phyloP scores from a whole-genome alignment of 2,329 filamentous ascomycete genomes.

The Pseudogymnoascus sp. region DNA sequence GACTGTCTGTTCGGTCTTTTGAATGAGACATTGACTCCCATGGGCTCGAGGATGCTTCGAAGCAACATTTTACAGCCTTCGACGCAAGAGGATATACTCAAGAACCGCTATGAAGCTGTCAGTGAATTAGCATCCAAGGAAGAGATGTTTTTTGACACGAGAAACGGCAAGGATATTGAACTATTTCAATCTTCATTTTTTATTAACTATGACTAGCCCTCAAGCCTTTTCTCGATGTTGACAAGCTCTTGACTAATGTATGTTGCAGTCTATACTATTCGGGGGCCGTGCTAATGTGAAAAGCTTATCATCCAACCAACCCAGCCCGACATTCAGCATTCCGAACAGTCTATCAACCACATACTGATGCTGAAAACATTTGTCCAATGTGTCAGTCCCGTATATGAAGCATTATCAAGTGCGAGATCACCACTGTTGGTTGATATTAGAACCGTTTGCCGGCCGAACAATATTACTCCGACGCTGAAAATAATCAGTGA shows the following conservation, averaged over 20 bases:
- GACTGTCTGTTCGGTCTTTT: constrained; percentile 78
- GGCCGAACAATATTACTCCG: constrained; percentile 49
- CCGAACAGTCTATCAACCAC: constrained; percentile 77
- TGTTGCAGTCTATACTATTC: constrained; percentile 15
- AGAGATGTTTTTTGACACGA: constrained; percentile 71
- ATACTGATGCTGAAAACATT: constrained; percentile 83
- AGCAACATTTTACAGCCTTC: constrained; percentile 85
- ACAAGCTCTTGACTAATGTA: constrained; percentile 70
- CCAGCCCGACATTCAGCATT: constrained; percentile 55
- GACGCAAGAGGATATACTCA: constrained; percentile 59
- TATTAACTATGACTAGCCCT: constrained; percentile 42
- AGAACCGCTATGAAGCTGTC: constrained; percentile 69
- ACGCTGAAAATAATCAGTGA: constrained; percentile 57
- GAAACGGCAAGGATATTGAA: constrained; percentile 45
- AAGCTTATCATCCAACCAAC: constrained; percentile 70
- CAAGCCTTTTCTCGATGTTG: constrained; percentile 68
- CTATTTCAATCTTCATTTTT: not conserved
- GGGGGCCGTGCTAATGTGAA: constrained; percentile 15
- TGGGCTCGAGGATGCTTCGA: constrained; percentile 76
- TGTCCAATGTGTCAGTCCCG: constrained; percentile 54
- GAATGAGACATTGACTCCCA: constrained; percentile 77
- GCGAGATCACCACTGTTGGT: constrained; percentile 56
- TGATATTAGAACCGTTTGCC: constrained; percentile 62
- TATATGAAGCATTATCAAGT: constrained; percentile 60
- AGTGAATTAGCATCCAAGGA: constrained; percentile 75